Conservation (phyloP, 441 rosid species). For the Gossypium laxum region DNA sequence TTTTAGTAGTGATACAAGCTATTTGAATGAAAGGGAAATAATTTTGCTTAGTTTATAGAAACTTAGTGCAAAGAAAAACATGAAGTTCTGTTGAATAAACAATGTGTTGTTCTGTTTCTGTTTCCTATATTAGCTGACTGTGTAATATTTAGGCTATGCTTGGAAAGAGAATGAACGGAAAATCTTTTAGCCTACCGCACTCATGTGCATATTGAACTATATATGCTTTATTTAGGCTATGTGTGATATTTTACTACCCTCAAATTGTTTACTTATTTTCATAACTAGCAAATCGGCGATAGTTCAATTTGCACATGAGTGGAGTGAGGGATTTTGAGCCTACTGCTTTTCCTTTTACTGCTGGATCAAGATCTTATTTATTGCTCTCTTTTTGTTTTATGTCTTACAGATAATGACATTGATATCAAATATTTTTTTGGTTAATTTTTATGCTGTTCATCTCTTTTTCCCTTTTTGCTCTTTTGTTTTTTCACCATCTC, state of each 20-base stretch:
- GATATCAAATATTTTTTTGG: neutral
- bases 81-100: neutral
- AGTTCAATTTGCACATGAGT: neutral
- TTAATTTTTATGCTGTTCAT: neutral
- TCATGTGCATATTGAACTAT: too few species aligned
- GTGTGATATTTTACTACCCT: neutral
- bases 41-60: neutral
- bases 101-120: neutral
- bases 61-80: slow-evolving; percentile 7
- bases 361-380: neutral
- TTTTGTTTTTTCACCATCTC: neutral
- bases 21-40: neutral
- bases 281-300: neutral
- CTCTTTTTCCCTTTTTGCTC: neutral
- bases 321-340: neutral
- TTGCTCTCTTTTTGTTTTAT: neutral
- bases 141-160: neutral
- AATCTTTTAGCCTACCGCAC: neutral
- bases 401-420: neutral
- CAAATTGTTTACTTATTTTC: neutral
- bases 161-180: neutral
- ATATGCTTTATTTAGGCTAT: too few species aligned
- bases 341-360: neutral
- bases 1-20: neutral
- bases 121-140: neutral